Base-by-base conservation (phyloP, 2,329 filamentous ascomycete species). In the Aspergillus fumigatus region DNA sequence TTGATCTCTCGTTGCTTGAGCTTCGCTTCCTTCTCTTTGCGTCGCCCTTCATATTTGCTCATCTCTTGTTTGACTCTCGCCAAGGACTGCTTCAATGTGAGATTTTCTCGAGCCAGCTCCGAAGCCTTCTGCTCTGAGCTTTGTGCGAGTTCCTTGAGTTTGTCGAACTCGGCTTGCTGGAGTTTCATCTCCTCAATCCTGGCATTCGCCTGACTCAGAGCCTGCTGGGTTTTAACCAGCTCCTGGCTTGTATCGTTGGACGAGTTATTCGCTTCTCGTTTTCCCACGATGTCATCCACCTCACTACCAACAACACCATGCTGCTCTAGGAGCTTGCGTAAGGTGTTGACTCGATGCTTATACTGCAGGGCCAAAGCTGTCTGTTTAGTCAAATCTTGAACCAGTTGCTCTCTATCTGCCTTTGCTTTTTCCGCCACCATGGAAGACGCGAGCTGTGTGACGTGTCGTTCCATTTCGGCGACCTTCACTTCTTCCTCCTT, bases 401-500 rank as follows among this genome's bases (percentile, higher is more conserved):
- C 67, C 55, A 78, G 60, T 43, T 72, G 65, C 54, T 77, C 75
- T 48, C 73, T 75, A 40, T 75, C 68, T n/a, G 59, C 62, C 14
- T 67, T 65, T 5, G 62, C 64, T 35, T 61, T 65, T 26, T 70
- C 65, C 5, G 63, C 67, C 8, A 70, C 68, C 69, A 76, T 75
- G 1, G 70, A 69, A 29, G 75, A 72, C 6, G 75, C 76, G 52
- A 78, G 69, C 8, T 72, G 71, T 21, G 74, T 70, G 17, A 78
- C 73, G 53, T 73, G 74, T 7, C 66, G 67, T 59, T 79, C 76
- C 75, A 78, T 77, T 43, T 74, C 72, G 6, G 70, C 65, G 25
- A 77, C 74, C 59, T 73, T 77, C 23, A 69, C 66, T 52, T 77
- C 73, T 60, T 86, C 82, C 52, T 79, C 75, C 56, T 76, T 76